A percentile compares a stretch with the other conserved stretches of the same genome.
Conservation (phyloP, 306 rosid genomes). For the Casuarina glauca region DNA sequence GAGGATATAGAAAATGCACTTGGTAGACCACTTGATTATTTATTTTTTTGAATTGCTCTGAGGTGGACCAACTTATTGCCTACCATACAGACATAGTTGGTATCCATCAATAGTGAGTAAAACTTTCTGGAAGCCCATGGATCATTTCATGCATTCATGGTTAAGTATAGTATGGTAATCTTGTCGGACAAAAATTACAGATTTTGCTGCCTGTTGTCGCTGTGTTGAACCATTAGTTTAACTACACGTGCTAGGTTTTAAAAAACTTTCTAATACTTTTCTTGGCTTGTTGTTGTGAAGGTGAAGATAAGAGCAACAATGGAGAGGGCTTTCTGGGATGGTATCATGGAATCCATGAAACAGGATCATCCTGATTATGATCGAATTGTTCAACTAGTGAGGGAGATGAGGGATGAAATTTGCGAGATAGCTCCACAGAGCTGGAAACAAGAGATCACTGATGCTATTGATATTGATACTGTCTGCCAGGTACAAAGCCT, state of each 20-base stretch:
- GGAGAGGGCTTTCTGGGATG: constrained; percentile 96
- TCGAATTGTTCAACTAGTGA: constrained; percentile 61
- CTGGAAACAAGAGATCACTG: constrained; percentile 73
- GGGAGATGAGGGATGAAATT: constrained; percentile 86
- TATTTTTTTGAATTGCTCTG: neutral
- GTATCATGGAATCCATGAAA: constrained; percentile 71
- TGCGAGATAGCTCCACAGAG: constrained; percentile 80
- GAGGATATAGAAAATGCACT: neutral
- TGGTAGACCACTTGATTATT: neutral
- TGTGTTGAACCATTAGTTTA: neutral
- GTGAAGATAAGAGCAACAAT: constrained; percentile 65
- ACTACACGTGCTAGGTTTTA: neutral
- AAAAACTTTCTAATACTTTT: constrained; percentile 3
- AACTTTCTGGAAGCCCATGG: neutral
- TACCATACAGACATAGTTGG: neutral
- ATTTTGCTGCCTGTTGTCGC: neutral
- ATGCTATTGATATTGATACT: constrained; percentile 73
- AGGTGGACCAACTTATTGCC: neutral
- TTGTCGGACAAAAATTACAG: neutral
- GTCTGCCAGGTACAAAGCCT: constrained; percentile 67
- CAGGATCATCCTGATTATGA: constrained; percentile 72
- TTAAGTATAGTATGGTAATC: neutral
- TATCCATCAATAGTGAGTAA: neutral
- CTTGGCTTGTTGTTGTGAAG: constrained; percentile 39
- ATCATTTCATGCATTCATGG: neutral